phyloP scores from a whole-genome alignment of 2,329 filamentous ascomycete species.

The Huntiella bhutanensis region DNA sequence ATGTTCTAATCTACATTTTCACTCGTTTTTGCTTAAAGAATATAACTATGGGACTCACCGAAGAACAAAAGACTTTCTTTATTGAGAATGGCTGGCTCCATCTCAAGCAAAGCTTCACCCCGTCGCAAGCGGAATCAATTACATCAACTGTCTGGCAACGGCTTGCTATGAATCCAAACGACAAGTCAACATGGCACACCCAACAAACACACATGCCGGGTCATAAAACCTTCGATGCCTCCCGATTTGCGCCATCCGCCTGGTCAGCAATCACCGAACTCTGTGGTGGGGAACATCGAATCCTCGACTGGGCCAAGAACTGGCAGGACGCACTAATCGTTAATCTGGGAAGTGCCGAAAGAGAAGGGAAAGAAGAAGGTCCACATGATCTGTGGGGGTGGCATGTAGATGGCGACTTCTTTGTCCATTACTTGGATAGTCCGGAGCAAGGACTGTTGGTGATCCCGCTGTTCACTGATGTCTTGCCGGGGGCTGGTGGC shows the following conservation, averaged over 20 bases:
- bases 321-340: slow-evolving; percentile 54
- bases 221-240: slow-evolving; percentile 34
- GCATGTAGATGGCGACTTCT: slow-evolving; percentile 58
- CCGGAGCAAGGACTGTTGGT: slow-evolving; percentile 50
- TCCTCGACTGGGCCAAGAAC: slow-evolving; percentile 27
- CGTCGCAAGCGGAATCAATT: slow-evolving; percentile 19
- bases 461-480: slow-evolving; percentile 48
- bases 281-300: slow-evolving; percentile 40
- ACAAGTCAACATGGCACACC: slow-evolving; percentile 46
- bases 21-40: background rate
- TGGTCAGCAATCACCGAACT: slow-evolving; percentile 50
- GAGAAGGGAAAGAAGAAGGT: slow-evolving; percentile 28
- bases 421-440: slow-evolving; percentile 52
- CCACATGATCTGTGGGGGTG: slow-evolving; percentile 37
- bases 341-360: slow-evolving; percentile 40
- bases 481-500: slow-evolving; percentile 39
- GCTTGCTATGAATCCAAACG: slow-evolving; percentile 42
- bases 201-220: slow-evolving; percentile 45
- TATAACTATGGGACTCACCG: slow-evolving; percentile 15
- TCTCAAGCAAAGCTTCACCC: slow-evolving; percentile 20
- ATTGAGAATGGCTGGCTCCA: slow-evolving; percentile 22
- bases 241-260: slow-evolving; percentile 41
- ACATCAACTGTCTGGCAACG: slow-evolving; percentile 38
- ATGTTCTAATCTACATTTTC: no score
- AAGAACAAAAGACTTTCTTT: slow-evolving; percentile 24